phyloP scores from a whole-genome alignment of 2,329 filamentous ascomycete genomes.

The Fusarium chuoi region DNA sequence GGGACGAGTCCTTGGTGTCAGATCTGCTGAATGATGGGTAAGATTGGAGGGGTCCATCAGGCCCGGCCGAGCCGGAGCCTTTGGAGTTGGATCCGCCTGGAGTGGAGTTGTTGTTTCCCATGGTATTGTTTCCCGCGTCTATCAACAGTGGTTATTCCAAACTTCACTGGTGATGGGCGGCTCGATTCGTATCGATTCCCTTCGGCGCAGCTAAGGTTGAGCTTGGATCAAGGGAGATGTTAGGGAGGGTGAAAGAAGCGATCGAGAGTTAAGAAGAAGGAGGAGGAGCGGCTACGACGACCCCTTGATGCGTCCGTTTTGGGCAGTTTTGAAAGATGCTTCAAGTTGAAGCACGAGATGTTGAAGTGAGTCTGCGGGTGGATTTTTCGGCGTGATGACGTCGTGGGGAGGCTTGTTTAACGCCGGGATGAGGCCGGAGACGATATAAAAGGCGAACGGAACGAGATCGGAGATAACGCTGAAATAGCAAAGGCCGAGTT shows the following conservation, averaged over 20 bases:
- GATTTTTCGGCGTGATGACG: conserved; percentile 44
- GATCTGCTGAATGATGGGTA: conserved; percentile 93
- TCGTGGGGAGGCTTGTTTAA: conserved; percentile 41
- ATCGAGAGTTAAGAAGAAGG: conserved; percentile 62
- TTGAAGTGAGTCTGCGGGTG: conserved; percentile 32
- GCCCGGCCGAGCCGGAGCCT: conserved; percentile 57
- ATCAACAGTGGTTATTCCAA: conserved; percentile 44
- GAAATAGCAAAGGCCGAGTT: conserved; percentile 31
- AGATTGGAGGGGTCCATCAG: conserved; percentile 70
- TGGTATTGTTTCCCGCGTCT: conserved; percentile 49
- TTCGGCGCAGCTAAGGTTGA: conserved; percentile 15
- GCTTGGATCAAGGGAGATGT: conserved; percentile 35
- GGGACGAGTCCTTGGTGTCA: conserved; percentile 91
- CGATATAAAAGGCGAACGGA: conserved; percentile 33
- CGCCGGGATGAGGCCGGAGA: conserved; percentile 39
- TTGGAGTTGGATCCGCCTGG: conserved; percentile 62
- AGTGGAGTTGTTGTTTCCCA: conserved; percentile 82
- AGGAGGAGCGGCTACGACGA: conserved; percentile 55
- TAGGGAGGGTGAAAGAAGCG: conserved; percentile 66
- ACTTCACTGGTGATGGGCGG: conserved; percentile 43
- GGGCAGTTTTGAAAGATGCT: conserved; percentile 49
- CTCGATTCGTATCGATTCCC: conserved; percentile 35
- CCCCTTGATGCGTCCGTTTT: conserved; percentile 63
- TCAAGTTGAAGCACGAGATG: conserved; percentile 39
- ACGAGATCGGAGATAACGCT: conserved; percentile 40